Base-by-base conservation (phyloP, 352 stramenopile species). In the Peronospora belbahrii region DNA sequence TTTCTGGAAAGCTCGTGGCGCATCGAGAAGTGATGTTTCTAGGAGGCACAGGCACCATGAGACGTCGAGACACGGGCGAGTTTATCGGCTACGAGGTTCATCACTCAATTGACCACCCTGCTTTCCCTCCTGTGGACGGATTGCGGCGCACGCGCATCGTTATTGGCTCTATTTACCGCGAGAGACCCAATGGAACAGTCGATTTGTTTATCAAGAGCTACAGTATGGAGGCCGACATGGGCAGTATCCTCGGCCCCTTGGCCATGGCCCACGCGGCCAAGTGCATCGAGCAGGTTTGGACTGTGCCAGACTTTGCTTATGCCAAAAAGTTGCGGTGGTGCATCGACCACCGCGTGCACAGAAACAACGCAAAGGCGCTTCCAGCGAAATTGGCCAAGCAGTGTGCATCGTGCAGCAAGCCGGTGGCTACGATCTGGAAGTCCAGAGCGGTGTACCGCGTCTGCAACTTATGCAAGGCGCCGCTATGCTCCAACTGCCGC, bases 71-170 rank as follows among this genome's bases (percentile, higher is more conserved):
- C 11, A 65, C 55, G 20, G 68, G 68, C 42, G 66, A 80, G 18
- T 55, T 55, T 23, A 65, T 80, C 33, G 69, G 69, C 47, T 80
- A 74, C 38, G 63, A 80, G 30, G 63, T 80, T 42, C 68, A 75
- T 20, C 73, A 85, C 51, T 84, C 73, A 22, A 66, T 88, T 35
- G 62, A 71, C 23, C 53, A 68, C 41, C 59, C 59, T 2, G 48
- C 50, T 2, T 67, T 67, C 31, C 53, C 47, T 4, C 42, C 48
- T 3, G 68, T 69, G 6, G 59, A 85, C 20, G 59, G 54, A 6
- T 34, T 68, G 4, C 54, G 55, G 0, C 59, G 55, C 27, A 68
- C 59, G 5, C 59, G 59, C 24, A 56, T 68, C 37, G 49, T 65
- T 24, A 62, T 65, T 35, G 59, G 59, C 28, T 65, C 54, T 17